Evolutionary conservation across 1,284 basidiomycete genomes (phyloP), one percentile per base, ranked within the genome.

Genomic region (Ustilago xerochloae): DNA sequence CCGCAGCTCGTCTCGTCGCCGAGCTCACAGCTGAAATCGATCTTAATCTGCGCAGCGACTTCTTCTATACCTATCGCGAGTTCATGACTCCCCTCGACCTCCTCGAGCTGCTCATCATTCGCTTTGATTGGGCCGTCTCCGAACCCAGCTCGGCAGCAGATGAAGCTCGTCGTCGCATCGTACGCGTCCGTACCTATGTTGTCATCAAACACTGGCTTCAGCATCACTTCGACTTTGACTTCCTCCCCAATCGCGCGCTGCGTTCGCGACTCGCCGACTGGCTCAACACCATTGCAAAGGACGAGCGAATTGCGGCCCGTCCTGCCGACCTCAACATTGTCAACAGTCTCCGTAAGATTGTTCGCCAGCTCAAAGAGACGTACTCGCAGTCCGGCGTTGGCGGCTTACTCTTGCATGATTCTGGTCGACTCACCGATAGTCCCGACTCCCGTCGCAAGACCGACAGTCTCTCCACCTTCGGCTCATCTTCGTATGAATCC

Each of bases 21-120:
- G 79, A 81, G 63, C 63, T 82, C 12, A 82, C 80, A 4, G 75
- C 78, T 12, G 79, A 74, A 50, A 80, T 81, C 54, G 80, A 81
- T 55, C 58, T 74, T 20, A 59, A 62, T 12, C 60, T 82, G 13
- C 52, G 77, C 38, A 75, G 64, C 12, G 78, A 81, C 61, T 82
- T 82, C 54, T 81, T 82, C 61, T 77, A 68, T 64, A 82, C 80
- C 8, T 82, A 68, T 46, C 77, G 80, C 54, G 64, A 56, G 15
- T 81, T 66, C 56, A 70, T 78, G 59, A 59, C 63, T 9, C 63
- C 79, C 0, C 32, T 48, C 38, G 61, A 77, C 4, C 64, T 82
- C 30, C 74, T 82, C 22, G 50, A 64, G 32, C 58, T 81, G 24
- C 76, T 82, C 49, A 77, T 59, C n/a, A 54, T 73, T 8, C 78